Conservation (phyloP, 2,329 filamentous ascomycete species). For the Lachnellula subtilissima region DNA sequence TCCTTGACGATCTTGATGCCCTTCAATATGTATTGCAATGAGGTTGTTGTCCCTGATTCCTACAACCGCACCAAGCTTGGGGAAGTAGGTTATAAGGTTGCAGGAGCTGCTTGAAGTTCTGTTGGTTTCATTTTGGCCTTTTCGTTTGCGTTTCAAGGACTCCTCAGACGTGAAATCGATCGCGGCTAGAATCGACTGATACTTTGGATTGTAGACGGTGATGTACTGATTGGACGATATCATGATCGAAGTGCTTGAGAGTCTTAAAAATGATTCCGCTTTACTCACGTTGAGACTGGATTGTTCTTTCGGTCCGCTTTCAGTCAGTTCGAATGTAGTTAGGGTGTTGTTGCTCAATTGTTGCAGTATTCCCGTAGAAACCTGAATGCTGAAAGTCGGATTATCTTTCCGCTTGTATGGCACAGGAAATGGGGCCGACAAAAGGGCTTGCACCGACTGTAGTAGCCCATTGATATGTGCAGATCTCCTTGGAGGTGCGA, state of each 20-base stretch:
- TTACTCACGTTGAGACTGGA: slow-evolving; percentile 48
- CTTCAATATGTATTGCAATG: slow-evolving; percentile 65
- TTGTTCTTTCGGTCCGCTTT: slow-evolving; percentile 55
- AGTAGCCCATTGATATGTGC: slow-evolving; percentile 13
- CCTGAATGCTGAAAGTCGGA: slow-evolving; percentile 51
- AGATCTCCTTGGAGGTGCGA: slow-evolving; percentile 26
- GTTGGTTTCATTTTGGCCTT: slow-evolving; percentile 5
- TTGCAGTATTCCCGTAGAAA: slow-evolving; percentile 59
- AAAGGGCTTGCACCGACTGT: slow-evolving; percentile 28
- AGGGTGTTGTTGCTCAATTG: slow-evolving; percentile 52
- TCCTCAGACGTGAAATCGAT: slow-evolving; percentile 29
- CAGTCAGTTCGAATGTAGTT: slow-evolving; percentile 58
- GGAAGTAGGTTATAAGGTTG: slow-evolving; percentile 56
- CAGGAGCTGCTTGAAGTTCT: slow-evolving; percentile 26
- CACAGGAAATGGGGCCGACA: slow-evolving; percentile 20
- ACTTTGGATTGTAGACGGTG: slow-evolving; percentile 65
- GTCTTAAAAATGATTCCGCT: slow-evolving; percentile 57
- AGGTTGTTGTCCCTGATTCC: slow-evolving; percentile 60
- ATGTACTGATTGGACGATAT: slow-evolving; percentile 53
- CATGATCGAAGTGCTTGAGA: slow-evolving; percentile 63
- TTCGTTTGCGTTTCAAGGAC: slow-evolving; percentile 26
- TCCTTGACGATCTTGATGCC: slow-evolving; percentile 50
- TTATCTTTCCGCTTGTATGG: slow-evolving; percentile 4
- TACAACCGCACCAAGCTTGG: slow-evolving; percentile 61
- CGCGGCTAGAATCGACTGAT: slow-evolving; percentile 45